phyloP scores from a whole-genome alignment of 805 yeast species.

The Metschnikowia bowlesiae region DNA sequence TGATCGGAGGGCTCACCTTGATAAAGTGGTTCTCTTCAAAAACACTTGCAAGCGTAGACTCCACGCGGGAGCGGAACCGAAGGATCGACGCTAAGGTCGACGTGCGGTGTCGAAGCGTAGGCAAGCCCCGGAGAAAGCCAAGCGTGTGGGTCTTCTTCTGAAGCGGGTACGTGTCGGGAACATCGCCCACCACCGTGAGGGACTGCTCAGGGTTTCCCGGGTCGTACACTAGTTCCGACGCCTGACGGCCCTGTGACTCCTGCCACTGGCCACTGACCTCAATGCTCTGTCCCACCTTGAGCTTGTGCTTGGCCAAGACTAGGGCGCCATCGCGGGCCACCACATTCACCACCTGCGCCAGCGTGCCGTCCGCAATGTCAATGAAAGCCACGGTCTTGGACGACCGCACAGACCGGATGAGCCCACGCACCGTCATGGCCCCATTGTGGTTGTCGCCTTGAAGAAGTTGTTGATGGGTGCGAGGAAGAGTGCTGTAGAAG shows the following conservation, averaged over 20 bases:
- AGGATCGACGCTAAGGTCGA: slow-evolving; percentile 59
- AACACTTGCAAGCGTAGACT: slow-evolving; percentile 48
- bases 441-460: background rate
- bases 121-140: slow-evolving; percentile 65
- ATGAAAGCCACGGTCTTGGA: slow-evolving; percentile 77
- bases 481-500: background rate
- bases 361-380: slow-evolving; percentile 77
- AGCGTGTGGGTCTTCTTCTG: slow-evolving; percentile 73
- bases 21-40: slow-evolving; percentile 52
- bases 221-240: slow-evolving; percentile 27
- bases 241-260: slow-evolving; percentile 30
- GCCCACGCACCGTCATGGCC: slow-evolving; percentile 50
- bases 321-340: slow-evolving; percentile 27
- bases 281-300: slow-evolving; percentile 46
- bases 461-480: background rate
- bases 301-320: slow-evolving; percentile 26
- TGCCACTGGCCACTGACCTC: slow-evolving; percentile 30
- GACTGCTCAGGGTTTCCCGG: slow-evolving; percentile 23
- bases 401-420: slow-evolving; percentile 60
- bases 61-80: slow-evolving; percentile 68
- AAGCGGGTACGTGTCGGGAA: slow-evolving; percentile 65
- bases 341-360: slow-evolving; percentile 49
- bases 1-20: slow-evolving; percentile 80
- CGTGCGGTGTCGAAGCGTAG: slow-evolving; percentile 75
- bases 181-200: slow-evolving; percentile 55